Evolutionary conservation across 75 land plant genomes (phyloP).

Genomic region (Pseudotsuga menziesii): DNA sequence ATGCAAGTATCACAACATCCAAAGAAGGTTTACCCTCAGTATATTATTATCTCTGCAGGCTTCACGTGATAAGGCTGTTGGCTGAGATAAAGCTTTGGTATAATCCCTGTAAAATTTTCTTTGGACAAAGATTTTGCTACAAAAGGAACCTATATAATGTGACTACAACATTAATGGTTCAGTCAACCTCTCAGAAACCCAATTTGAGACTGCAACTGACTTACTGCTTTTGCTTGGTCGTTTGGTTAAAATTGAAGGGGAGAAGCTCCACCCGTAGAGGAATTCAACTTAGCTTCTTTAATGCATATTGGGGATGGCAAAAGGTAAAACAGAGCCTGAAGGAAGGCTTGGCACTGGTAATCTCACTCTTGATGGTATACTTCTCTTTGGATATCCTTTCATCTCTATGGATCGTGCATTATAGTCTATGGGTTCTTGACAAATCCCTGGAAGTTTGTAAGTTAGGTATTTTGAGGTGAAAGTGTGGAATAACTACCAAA

Average conservation of each 20-base stretch:
- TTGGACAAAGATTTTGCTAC: background rate
- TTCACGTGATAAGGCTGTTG: no score
- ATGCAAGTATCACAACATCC: slow-evolving; percentile 42
- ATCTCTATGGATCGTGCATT: slow-evolving; percentile 16
- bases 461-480: no score
- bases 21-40: slow-evolving; percentile 54
- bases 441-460: no score
- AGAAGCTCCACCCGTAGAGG: slow-evolving; percentile 16
- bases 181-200: slow-evolving; percentile 65
- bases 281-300: no score
- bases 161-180: slow-evolving; percentile 42
- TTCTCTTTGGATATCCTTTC: slow-evolving; percentile 39
- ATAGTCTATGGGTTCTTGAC: slow-evolving; percentile 23
- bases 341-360: slow-evolving; percentile 53
- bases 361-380: slow-evolving; percentile 55
- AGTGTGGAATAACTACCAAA: no score
- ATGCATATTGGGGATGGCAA: slow-evolving; percentile 28
- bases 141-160: slow-evolving; percentile 13
- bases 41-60: no score
- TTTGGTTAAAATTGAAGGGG: slow-evolving; percentile 51
- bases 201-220: slow-evolving; percentile 80
- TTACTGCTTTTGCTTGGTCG: slow-evolving; percentile 70
- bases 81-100: no score
- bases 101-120: no score
- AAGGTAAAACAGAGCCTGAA: slow-evolving; percentile 28